A percentile compares a stretch with the other conserved stretches of the same genome.
phyloP scores from a whole-genome alignment of 148 eudicot species.

The Silene latifolia region DNA sequence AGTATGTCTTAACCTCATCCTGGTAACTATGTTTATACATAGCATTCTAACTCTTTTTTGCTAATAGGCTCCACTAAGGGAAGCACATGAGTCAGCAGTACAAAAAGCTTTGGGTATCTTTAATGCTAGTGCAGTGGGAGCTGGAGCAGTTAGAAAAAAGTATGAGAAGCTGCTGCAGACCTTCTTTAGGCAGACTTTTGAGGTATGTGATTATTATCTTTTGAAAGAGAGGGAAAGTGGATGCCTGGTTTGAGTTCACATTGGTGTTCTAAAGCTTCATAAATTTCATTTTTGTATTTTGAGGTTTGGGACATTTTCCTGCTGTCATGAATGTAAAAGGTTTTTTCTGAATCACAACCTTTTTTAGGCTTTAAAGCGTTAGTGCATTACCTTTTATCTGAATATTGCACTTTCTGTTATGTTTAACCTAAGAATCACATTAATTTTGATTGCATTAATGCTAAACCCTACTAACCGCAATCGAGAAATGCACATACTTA shows the following conservation, averaged over 20 bases:
- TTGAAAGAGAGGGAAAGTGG: background rate
- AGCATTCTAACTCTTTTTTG: conserved; percentile 13
- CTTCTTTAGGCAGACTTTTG: conserved; percentile 79
- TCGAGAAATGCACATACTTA: background rate
- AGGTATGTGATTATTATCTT: conserved; percentile 40
- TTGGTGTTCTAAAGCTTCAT: background rate
- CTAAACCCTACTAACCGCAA: background rate
- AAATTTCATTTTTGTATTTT: background rate
- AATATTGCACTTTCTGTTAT: too few relatives aligned
- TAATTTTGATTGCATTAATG: too few relatives aligned
- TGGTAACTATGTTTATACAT: background rate
- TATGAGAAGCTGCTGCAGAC: conserved; percentile 72
- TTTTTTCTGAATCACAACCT: too few relatives aligned
- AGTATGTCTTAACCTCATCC: conserved; percentile 25
- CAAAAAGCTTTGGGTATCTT: conserved; percentile 59
- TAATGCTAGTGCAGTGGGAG: conserved; percentile 78
- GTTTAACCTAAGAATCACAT: too few relatives aligned
- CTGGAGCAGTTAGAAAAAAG: conserved; percentile 73
- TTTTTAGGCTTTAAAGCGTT: too few relatives aligned
- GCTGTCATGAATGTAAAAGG: too few relatives aligned
- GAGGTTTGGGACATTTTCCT: background rate
- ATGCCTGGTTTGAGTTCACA: background rate
- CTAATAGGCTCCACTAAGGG: conserved; percentile 72
- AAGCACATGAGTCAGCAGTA: conserved; percentile 79
- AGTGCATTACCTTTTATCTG: too few relatives aligned